These are phyloP conservation scores for Verticillium klebahnii DNA, from an alignment of 2,329 filamentous ascomycete genomes.

Conservation along the genomic window DNA sequence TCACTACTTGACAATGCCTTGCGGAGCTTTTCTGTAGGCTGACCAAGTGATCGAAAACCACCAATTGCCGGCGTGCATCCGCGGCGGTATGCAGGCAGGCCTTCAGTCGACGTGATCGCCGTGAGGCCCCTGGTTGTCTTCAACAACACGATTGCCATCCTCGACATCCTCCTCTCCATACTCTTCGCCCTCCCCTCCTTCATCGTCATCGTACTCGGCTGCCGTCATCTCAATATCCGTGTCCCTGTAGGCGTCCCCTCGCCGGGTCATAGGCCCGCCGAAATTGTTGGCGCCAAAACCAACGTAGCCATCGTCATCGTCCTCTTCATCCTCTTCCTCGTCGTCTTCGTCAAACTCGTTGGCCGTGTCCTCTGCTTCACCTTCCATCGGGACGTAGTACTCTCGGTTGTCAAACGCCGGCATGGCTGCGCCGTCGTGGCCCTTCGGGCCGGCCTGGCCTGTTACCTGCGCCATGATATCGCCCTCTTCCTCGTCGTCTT, in stretches of 20 bases:
- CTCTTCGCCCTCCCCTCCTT: slow-evolving; percentile 9
- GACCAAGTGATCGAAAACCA: too few species aligned
- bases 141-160: background rate
- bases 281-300: background rate
- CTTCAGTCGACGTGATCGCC: background rate
- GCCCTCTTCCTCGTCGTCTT: slow-evolving; percentile 13
- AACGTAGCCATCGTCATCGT: background rate
- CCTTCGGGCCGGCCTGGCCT: background rate
- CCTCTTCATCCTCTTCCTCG: slow-evolving; percentile 7
- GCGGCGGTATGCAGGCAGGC: too few species aligned
- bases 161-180: background rate
- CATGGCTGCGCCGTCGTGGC: background rate
- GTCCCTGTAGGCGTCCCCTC: background rate
- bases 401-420: background rate
- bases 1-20: too few species aligned
- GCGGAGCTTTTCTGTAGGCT: too few species aligned
- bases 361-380: slow-evolving; percentile 13
- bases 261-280: background rate
- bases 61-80: too few species aligned
- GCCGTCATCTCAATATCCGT: background rate
- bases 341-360: slow-evolving; percentile 14
- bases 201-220: slow-evolving; percentile 15
- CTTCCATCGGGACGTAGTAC: background rate
- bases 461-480: background rate
- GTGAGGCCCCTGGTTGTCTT: background rate